phyloP scores from a whole-genome alignment of 108 stramenopile genomes.

The Hondaea fermentalgiana region DNA sequence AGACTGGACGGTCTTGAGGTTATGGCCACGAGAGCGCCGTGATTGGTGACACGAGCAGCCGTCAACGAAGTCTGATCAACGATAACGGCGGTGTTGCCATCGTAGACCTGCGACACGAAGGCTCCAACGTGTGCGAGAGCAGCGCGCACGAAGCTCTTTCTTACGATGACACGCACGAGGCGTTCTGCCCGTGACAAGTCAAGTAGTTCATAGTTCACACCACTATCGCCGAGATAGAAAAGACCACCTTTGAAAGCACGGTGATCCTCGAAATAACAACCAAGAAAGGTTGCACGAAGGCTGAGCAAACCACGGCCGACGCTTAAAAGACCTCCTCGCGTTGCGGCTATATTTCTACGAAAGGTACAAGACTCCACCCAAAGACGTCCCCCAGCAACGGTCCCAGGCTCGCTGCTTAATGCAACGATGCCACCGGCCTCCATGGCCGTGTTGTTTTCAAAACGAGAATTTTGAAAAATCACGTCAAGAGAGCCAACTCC shows the following conservation, averaged over 20 bases:
- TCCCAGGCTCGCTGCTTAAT: background rate
- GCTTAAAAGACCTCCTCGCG: background rate
- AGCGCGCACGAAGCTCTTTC: too few species aligned
- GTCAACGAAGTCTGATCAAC: too few species aligned
- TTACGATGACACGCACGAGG: too few species aligned
- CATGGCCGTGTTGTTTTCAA: background rate
- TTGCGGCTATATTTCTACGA: background rate
- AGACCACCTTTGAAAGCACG: background rate
- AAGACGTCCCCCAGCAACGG: background rate
- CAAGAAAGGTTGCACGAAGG: background rate
- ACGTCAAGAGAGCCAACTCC: background rate
- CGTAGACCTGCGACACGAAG: too few species aligned
- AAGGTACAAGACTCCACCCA: background rate
- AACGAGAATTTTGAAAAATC: background rate
- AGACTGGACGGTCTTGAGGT: too few species aligned
- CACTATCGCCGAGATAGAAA: background rate
- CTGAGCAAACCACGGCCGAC: background rate
- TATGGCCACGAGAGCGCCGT: too few species aligned
- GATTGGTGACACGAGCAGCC: too few species aligned
- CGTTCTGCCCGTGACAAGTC: background rate
- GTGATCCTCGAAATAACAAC: background rate
- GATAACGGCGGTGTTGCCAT: too few species aligned
- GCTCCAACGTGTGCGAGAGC: too few species aligned
- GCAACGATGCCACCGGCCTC: background rate
- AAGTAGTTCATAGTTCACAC: background rate